A percentile compares a stretch with the other conserved stretches of the same genome.
Conservation (phyloP, 768 basidiomycete species). For the Antrodiella citrinella region DNA sequence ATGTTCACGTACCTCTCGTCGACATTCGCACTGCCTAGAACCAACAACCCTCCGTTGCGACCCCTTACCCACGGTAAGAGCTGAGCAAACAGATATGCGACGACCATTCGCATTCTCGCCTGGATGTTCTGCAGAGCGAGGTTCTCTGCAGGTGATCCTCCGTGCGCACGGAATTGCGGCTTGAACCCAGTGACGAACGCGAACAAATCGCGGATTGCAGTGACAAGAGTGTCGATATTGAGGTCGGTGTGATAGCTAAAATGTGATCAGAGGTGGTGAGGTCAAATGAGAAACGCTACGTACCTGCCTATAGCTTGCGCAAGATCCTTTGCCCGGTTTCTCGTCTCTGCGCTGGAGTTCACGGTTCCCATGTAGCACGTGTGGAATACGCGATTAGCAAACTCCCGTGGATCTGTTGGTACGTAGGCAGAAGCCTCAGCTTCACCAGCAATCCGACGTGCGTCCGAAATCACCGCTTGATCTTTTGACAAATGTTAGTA, state of each 20-base stretch:
- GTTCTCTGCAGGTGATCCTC: constrained; percentile 84
- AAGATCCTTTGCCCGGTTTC: constrained; percentile 78
- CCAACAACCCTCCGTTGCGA: constrained; percentile 75
- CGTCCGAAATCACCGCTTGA: constrained; percentile 82
- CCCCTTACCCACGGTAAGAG: constrained; percentile 89
- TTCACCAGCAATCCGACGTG: constrained; percentile 82
- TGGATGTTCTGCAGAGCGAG: constrained; percentile 97
- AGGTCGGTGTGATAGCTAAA: constrained; percentile 86
- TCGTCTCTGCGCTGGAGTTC: constrained; percentile 85
- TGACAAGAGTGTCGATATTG: constrained; percentile 92
- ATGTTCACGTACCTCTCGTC: constrained; percentile 70
- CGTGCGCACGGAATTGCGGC: constrained; percentile 78
- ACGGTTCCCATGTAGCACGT: constrained; percentile 99
- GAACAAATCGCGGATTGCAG: constrained; percentile 79
- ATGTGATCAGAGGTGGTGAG: background rate
- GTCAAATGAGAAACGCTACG: too few relatives aligned
- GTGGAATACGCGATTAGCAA: constrained; percentile 83
- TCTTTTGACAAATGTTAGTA: constrained; percentile 32
- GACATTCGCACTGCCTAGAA: constrained; percentile 96
- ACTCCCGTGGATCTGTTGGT: constrained; percentile 83
- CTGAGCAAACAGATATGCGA: constrained; percentile 93
- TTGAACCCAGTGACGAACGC: constrained; percentile 66
- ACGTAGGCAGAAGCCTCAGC: constrained; percentile 73
- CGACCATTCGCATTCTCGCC: constrained; percentile 89
- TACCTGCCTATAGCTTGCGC: constrained; percentile 87